These are phyloP conservation scores for Aspergillus phoenicis DNA, from an alignment of 2,329 filamentous ascomycete species.

Conservation along the genomic window DNA sequence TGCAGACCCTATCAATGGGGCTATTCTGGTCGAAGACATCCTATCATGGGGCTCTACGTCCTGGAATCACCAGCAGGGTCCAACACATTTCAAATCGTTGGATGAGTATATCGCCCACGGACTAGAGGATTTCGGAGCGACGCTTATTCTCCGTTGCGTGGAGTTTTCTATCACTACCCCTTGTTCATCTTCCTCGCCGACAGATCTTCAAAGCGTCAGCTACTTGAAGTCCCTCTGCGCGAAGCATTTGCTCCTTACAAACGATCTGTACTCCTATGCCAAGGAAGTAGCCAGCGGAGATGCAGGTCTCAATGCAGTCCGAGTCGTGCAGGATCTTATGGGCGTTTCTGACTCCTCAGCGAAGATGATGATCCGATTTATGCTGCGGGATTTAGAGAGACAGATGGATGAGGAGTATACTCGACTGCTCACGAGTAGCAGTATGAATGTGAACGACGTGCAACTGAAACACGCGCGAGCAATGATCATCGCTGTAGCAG, in stretches of 20 bases:
- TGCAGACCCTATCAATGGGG: slow-evolving; percentile 8
- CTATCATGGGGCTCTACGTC: slow-evolving; percentile 11
- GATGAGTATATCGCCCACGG: slow-evolving; percentile 14
- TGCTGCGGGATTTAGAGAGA: slow-evolving; percentile 17
- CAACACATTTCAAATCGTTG: neutral
- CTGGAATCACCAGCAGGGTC: neutral
- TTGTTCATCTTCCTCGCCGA: neutral
- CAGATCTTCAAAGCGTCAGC: neutral
- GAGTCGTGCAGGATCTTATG: slow-evolving; percentile 12
- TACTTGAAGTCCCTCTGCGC: slow-evolving; percentile 11
- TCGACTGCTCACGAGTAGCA: neutral
- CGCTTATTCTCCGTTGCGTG: slow-evolving; percentile 11
- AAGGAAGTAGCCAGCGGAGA: slow-evolving; percentile 16
- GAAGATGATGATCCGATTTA: slow-evolving; percentile 1
- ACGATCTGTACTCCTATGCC: slow-evolving; percentile 21
- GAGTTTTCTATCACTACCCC: slow-evolving; percentile 11
- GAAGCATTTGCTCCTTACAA: slow-evolving; percentile 17
- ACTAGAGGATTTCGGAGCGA: slow-evolving; percentile 13
- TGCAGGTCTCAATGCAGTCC: slow-evolving; percentile 14
- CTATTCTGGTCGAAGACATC: slow-evolving; percentile 11
- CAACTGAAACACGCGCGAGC: slow-evolving; percentile 13
- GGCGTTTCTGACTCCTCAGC: neutral
- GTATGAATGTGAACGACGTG: neutral
- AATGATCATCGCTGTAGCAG: slow-evolving; percentile 12
- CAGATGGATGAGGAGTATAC: slow-evolving; percentile 16